Percentiles rank a stretch among this genome's conserved stretches.
Conservation (phyloP, 176 grass and related monocot genomes). For the Calamus simplicifolius region DNA sequence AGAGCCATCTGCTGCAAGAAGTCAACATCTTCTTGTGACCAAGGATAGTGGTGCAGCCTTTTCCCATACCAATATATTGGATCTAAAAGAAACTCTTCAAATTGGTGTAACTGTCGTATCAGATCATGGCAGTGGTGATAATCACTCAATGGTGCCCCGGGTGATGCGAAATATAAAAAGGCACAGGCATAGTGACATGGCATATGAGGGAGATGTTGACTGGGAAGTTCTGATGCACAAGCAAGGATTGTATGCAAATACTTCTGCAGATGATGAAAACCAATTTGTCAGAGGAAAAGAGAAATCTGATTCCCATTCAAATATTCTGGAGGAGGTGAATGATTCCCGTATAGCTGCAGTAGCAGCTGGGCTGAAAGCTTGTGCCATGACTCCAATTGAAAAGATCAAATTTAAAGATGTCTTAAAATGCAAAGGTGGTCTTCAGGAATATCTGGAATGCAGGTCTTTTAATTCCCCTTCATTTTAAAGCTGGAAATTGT, state of each 20-base stretch:
- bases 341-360: slow-evolving; percentile 53
- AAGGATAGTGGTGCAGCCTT: neutral
- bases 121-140: slow-evolving; percentile 30
- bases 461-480: slow-evolving; percentile 37
- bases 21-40: neutral
- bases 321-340: slow-evolving; percentile 29
- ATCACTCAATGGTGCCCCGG: slow-evolving; percentile 34
- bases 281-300: slow-evolving; percentile 55
- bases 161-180: slow-evolving; percentile 44
- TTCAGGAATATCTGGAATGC: slow-evolving; percentile 90
- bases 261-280: slow-evolving; percentile 29
- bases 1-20: slow-evolving; percentile 19
- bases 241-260: slow-evolving; percentile 55
- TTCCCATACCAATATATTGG: slow-evolving; percentile 16
- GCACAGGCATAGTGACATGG: slow-evolving; percentile 82
- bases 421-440: slow-evolving; percentile 79
- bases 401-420: slow-evolving; percentile 93
- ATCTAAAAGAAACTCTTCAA: slow-evolving; percentile 34
- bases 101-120: slow-evolving; percentile 27
- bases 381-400: slow-evolving; percentile 65
- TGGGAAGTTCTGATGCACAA: slow-evolving; percentile 88
- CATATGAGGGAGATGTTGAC: slow-evolving; percentile 81
- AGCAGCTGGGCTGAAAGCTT: slow-evolving; percentile 69
- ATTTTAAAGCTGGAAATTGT: slow-evolving; percentile 7
- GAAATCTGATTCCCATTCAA: slow-evolving; percentile 20